These are phyloP conservation scores for Maudiozyma saulgeensis DNA, from an alignment of 805 yeast genomes.

Conservation along the genomic window DNA sequence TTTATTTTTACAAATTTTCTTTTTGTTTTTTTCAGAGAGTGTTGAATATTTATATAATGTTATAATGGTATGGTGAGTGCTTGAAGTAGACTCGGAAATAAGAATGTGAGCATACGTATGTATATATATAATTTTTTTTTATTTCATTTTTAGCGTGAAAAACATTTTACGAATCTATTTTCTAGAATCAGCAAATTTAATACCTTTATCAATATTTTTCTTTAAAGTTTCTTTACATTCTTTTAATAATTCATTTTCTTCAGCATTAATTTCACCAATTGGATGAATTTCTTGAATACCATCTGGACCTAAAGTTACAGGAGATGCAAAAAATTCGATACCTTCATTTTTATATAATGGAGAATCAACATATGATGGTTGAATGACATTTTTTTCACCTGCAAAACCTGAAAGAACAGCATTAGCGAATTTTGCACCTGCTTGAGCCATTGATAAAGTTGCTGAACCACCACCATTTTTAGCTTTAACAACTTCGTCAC, in stretches of 20 bases:
- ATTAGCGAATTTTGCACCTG: slow-evolving; percentile 71
- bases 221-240: slow-evolving; percentile 82
- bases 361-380: slow-evolving; percentile 67
- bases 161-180: slow-evolving; percentile 1
- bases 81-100: no score
- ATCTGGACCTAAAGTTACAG: slow-evolving; percentile 83
- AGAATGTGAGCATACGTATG: not conserved
- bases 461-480: slow-evolving; percentile 93
- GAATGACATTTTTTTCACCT: slow-evolving; percentile 55
- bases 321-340: slow-evolving; percentile 91
- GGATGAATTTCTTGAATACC: slow-evolving; percentile 80
- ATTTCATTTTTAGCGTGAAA: no score
- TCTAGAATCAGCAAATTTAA: slow-evolving; percentile 50
- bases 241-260: slow-evolving; percentile 77
- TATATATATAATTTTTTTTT: not conserved
- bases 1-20: no score
- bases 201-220: slow-evolving; percentile 91
- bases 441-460: slow-evolving; percentile 87
- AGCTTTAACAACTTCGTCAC: slow-evolving; percentile 91
- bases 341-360: slow-evolving; percentile 82
- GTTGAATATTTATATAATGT: no score
- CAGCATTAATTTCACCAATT: slow-evolving; percentile 60
- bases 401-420: slow-evolving; percentile 55
- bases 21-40: no score
- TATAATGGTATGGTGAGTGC: no score